Evolutionary conservation across 2,329 filamentous ascomycete species (phyloP).

Genomic region (Pyrenophora tritici-repentis): DNA sequence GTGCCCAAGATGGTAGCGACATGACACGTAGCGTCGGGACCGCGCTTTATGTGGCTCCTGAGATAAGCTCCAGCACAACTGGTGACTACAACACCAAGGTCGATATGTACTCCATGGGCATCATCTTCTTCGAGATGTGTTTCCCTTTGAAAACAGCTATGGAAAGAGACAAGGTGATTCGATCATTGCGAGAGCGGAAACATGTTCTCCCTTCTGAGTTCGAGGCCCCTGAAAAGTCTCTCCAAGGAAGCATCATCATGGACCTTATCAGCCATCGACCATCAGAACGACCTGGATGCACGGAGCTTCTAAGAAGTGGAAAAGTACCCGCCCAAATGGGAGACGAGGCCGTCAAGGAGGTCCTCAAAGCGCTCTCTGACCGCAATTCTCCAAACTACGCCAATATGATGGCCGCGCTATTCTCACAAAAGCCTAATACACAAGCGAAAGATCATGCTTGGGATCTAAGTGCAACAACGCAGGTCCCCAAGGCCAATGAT

Average conservation of each 20-base stretch:
- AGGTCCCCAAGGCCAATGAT: constrained; percentile 54
- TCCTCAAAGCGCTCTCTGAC: constrained; percentile 79
- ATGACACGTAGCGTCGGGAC: constrained; percentile 76
- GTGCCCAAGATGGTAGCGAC: constrained; percentile 55
- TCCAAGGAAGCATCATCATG: constrained; percentile 77
- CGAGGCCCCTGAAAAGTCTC: constrained; percentile 66
- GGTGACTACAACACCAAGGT: constrained; percentile 91
- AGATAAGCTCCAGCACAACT: constrained; percentile 75
- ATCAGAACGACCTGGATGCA: constrained; percentile 78
- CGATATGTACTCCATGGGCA: constrained; percentile 97
- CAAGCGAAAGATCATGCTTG: constrained; percentile 72
- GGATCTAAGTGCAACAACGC: constrained; percentile 49
- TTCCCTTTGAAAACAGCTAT: constrained; percentile 64
- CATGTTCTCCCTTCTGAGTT: constrained; percentile 77
- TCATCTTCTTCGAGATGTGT: constrained; percentile 99
- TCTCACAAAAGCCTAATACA: constrained; percentile 71
- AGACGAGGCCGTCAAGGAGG: constrained; percentile 84
- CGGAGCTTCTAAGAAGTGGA: constrained; percentile 81
- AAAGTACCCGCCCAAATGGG: constrained; percentile 91
- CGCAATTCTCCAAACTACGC: constrained; percentile 85
- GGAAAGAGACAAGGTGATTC: constrained; percentile 69
- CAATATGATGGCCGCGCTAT: constrained; percentile 85
- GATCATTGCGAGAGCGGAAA: constrained; percentile 68
- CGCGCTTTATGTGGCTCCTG: constrained; percentile 89
- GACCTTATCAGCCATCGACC: constrained; percentile 83